These are phyloP conservation scores for Torulaspora microellipsoides DNA, from an alignment of 805 yeast genomes.

Conservation along the genomic window DNA sequence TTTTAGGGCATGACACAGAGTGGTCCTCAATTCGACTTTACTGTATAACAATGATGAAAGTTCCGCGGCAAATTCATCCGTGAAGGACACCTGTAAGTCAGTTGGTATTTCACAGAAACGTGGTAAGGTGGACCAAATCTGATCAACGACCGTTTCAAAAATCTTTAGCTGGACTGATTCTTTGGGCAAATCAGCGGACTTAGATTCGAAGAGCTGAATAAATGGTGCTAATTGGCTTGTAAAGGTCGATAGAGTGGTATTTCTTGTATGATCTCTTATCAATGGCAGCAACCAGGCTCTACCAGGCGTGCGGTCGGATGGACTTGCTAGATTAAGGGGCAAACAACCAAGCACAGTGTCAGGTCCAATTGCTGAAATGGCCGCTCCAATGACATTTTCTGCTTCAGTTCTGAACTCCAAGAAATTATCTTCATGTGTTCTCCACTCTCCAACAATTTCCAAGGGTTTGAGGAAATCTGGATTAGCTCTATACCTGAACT, in stretches of 20 bases:
- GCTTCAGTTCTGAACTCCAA: constrained; percentile 64
- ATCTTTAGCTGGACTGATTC: constrained; percentile 70
- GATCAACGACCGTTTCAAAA: constrained; percentile 81
- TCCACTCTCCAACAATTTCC: constrained; percentile 76
- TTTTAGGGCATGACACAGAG: constrained; percentile 79
- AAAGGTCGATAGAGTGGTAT: constrained; percentile 64
- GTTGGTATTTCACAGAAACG: constrained; percentile 82
- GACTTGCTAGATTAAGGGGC: constrained; percentile 71
- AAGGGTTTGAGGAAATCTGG: constrained; percentile 67
- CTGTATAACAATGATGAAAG: constrained; percentile 73
- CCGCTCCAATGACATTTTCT: constrained; percentile 74
- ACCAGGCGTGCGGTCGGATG: constrained; percentile 55
- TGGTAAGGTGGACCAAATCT: constrained; percentile 88
- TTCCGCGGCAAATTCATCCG: constrained; percentile 70
- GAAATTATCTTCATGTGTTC: constrained; percentile 64
- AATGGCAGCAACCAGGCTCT: constrained; percentile 95
- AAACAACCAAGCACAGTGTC: constrained; percentile 67
- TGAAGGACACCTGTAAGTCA: constrained; percentile 62
- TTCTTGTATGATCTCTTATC: constrained; percentile 77
- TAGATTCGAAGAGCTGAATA: constrained; percentile 48
- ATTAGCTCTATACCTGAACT: constrained; percentile 59
- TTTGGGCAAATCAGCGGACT: constrained; percentile 41
- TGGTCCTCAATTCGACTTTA: constrained; percentile 67
- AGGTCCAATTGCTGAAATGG: constrained; percentile 81
- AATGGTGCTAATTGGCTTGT: constrained; percentile 62